phyloP scores from a whole-genome alignment of 768 basidiomycete genomes.

The Termitomyces sp. region DNA sequence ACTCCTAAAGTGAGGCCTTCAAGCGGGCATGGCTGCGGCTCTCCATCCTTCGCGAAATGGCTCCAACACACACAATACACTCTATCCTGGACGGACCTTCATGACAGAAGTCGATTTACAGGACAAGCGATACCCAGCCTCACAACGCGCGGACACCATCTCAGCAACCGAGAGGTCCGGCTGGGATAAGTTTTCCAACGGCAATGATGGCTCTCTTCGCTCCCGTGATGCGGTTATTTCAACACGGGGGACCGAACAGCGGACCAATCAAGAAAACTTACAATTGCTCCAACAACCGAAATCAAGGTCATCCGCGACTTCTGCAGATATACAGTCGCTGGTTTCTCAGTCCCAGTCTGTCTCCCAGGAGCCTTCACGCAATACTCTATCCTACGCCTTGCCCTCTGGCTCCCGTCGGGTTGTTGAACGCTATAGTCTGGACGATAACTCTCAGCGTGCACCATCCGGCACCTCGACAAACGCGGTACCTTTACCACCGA shows the following conservation, averaged over 20 bases:
- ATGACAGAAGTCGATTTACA: conserved; percentile 58
- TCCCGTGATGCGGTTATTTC: conserved; percentile 14
- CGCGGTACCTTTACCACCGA: conserved; percentile 24
- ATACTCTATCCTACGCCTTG: conserved; percentile 38
- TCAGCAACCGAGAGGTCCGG: conserved; percentile 20
- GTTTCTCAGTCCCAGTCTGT: conserved; percentile 22
- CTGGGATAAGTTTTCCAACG: conserved; percentile 20
- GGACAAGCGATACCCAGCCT: conserved; percentile 52
- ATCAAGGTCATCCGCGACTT: conserved; percentile 18
- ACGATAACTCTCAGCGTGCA: conserved; percentile 34
- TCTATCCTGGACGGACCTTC: conserved; percentile 46
- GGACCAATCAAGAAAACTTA: conserved; percentile 14
- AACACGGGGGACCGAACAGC: conserved; percentile 20
- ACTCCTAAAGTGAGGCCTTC: conserved; percentile 15
- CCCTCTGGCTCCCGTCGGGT: conserved; percentile 42
- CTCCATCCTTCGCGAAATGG: conserved; percentile 43
- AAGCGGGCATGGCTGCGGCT: conserved; percentile 41
- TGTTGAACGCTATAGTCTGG: conserved; percentile 48
- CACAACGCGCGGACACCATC: conserved; percentile 23
- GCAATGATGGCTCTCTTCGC: conserved; percentile 9
- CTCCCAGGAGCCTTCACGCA: conserved; percentile 32
- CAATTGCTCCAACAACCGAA: conserved; percentile 17
- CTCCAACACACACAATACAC: conserved; percentile 26
- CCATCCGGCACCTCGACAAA: conserved; percentile 31
- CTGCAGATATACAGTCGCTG: conserved; percentile 27